Conservation (phyloP, 306 rosid genomes). For the Fagus crenata region DNA sequence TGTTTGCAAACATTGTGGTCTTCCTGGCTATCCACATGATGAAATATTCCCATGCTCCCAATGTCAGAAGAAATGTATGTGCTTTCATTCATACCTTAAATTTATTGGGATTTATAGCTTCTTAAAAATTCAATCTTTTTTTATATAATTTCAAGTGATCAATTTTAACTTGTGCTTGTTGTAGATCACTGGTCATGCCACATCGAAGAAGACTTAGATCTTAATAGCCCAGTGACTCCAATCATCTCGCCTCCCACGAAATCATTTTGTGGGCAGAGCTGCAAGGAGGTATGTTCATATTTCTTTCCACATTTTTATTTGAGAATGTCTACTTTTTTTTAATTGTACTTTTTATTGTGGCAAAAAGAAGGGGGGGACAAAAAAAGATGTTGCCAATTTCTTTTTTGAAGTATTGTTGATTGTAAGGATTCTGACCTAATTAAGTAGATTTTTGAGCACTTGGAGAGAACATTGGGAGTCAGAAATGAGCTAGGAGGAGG, state of each 20-base stretch:
- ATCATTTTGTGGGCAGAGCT: constrained; percentile 28
- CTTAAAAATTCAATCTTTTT: too few species aligned
- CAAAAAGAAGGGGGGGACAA: too few species aligned
- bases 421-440: not conserved
- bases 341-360: too few species aligned
- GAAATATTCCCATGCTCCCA: constrained; percentile 21
- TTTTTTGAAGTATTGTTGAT: too few species aligned
- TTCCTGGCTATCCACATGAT: not conserved
- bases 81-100: not conserved
- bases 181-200: constrained; percentile 43
- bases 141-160: not conserved
- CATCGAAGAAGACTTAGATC: constrained; percentile 1
- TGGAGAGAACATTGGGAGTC: constrained; percentile 30
- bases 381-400: too few species aligned
- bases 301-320: not conserved
- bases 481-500: constrained; percentile 11
- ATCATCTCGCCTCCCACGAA: not conserved
- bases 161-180: constrained; percentile 5
- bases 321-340: not conserved
- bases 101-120: not conserved
- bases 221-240: constrained; percentile 4
- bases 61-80: constrained; percentile 40
- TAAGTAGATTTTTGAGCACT: constrained; percentile 27
- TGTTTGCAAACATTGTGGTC: constrained; percentile 37
- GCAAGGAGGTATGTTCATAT: constrained; percentile 29